Conservation (phyloP, 306 rosid genomes). For the Mucuna pruriens region DNA sequence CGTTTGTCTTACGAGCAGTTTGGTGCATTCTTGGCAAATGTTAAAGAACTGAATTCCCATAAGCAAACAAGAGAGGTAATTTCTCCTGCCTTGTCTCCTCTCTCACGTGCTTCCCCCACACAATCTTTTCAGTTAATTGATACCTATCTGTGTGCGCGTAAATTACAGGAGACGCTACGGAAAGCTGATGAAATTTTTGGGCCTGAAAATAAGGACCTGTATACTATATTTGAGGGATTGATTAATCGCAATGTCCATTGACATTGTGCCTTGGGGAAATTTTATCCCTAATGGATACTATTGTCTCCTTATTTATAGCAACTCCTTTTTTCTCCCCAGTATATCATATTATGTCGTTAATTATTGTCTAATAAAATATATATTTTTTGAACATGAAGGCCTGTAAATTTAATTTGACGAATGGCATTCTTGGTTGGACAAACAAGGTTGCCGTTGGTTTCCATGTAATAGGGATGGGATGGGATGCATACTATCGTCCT, state of each 20-base stretch:
- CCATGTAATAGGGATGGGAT: not conserved
- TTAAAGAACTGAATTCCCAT: constrained; percentile 91
- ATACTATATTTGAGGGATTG: constrained; percentile 82
- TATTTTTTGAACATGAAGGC: constrained; percentile 47
- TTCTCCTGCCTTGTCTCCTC: not conserved
- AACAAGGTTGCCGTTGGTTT: constrained; percentile 26
- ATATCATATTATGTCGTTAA: not conserved
- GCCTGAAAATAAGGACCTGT: constrained; percentile 86
- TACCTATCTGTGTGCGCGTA: not conserved
- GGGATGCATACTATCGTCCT: not conserved
- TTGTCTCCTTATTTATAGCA: not conserved
- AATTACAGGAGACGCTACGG: constrained; percentile 78
- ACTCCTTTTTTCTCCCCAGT: constrained; percentile 32
- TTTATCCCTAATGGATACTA: constrained; percentile 2
- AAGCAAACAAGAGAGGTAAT: constrained; percentile 91
- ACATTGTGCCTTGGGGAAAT: constrained; percentile 28
- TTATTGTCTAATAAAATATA: constrained; percentile 36
- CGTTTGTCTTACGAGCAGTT: constrained; percentile 97
- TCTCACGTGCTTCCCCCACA: not conserved
- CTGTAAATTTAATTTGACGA: constrained; percentile 34
- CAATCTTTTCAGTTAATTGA: not conserved
- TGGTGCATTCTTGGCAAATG: constrained; percentile 91
- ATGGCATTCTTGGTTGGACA: constrained; percentile 19
- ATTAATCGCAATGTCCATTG: constrained; percentile 79
- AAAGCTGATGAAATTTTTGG: constrained; percentile 94